phyloP scores from a whole-genome alignment of 2,329 filamentous ascomycete genomes.

The Teratosphaeria nubilosa region DNA sequence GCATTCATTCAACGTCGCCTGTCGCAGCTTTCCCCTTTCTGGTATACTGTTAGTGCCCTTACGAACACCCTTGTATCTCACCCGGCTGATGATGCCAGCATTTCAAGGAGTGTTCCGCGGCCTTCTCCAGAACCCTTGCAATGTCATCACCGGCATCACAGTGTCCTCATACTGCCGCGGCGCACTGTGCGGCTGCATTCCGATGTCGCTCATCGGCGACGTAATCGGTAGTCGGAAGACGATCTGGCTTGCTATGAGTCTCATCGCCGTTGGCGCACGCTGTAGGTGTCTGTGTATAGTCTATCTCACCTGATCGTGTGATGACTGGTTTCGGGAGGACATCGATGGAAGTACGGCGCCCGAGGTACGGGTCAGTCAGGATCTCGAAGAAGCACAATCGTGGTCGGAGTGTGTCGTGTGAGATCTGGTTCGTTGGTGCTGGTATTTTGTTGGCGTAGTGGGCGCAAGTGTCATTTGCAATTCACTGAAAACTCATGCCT shows the following conservation, averaged over 20 bases:
- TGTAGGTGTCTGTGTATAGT: background rate
- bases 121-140: constrained; percentile 11
- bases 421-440: no score
- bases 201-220: background rate
- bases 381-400: background rate
- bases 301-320: background rate
- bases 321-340: background rate
- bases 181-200: constrained; percentile 12
- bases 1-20: no score
- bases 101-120: constrained; percentile 10
- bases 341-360: background rate
- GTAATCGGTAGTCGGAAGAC: background rate
- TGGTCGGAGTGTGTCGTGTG: background rate
- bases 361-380: background rate
- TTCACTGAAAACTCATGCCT: background rate
- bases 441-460: no score
- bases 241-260: background rate
- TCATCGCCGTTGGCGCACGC: background rate
- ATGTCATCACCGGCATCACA: constrained; percentile 24
- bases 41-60: no score
- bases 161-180: constrained; percentile 22
- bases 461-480: background rate
- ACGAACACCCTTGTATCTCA: no score
- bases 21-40: no score
- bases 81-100: background rate